These are phyloP conservation scores for Edaphochlamys debaryana DNA, from an alignment of 139 green algal species.

Conservation along the genomic window DNA sequence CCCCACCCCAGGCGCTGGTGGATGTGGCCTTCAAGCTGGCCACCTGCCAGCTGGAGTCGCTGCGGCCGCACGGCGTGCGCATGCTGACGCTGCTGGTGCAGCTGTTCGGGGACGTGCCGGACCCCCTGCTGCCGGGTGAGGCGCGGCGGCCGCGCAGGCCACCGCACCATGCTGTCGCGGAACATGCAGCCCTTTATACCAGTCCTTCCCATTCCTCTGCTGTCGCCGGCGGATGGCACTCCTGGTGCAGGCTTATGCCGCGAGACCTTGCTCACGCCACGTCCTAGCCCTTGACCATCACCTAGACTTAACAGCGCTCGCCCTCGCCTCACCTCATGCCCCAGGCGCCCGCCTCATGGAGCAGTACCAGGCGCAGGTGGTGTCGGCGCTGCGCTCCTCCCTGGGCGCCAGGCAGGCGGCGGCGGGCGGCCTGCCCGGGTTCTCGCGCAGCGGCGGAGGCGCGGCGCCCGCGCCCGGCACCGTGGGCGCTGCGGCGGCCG, in stretches of 20 bases:
- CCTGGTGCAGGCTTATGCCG: no score
- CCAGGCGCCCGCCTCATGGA: constrained; percentile 71
- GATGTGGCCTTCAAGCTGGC: constrained; percentile 84
- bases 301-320: no score
- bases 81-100: constrained; percentile 65
- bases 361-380: constrained; percentile 86
- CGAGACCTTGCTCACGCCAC: no score
- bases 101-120: constrained; percentile 65
- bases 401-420: constrained; percentile 30
- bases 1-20: constrained; percentile 73
- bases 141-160: neutral
- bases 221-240: no score
- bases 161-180: no score
- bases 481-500: neutral
- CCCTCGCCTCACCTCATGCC: no score
- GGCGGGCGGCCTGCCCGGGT: neutral
- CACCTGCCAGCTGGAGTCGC: constrained; percentile 65
- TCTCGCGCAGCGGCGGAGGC: neutral
- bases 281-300: no score
- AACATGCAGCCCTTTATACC: no score
- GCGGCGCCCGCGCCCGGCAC: neutral
- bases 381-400: constrained; percentile 71
- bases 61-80: constrained; percentile 69
- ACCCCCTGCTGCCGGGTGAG: constrained; percentile 61
- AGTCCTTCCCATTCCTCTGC: no score